These are phyloP conservation scores for Chionographis japonica DNA, from an alignment of 106 monocot species.

Conservation along the genomic window DNA sequence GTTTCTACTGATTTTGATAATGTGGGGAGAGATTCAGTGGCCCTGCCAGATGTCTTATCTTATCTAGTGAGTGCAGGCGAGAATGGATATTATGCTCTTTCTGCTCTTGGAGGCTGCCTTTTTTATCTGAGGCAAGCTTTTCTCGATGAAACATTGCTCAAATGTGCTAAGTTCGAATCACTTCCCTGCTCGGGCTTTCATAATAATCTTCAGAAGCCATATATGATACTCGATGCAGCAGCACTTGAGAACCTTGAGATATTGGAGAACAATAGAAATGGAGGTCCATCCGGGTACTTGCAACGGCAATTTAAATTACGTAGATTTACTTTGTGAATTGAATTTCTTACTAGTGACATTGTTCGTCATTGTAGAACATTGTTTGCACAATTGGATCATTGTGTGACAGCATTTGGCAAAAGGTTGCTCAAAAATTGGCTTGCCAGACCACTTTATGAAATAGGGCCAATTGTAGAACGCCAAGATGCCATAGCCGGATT, in stretches of 20 bases:
- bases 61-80: conserved; percentile 42
- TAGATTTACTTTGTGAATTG: conserved; percentile 2
- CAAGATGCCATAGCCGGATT: conserved; percentile 82
- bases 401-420: conserved; percentile 84
- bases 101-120: conserved; percentile 89
- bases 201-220: conserved; percentile 36
- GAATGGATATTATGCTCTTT: conserved; percentile 67
- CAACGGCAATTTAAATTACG: conserved; percentile 2
- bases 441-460: conserved; percentile 67
- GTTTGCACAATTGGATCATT: conserved; percentile 83
- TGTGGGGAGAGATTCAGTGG: conserved; percentile 2
- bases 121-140: conserved; percentile 89
- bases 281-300: conserved; percentile 67
- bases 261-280: conserved; percentile 75
- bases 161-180: conserved; percentile 81
- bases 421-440: conserved; percentile 90
- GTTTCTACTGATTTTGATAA: conserved; percentile 12
- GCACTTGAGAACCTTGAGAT: conserved; percentile 96
- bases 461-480: conserved; percentile 57
- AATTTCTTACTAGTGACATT: neutral
- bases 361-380: conserved; percentile 55
- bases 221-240: conserved; percentile 95
- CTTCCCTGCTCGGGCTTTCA: conserved; percentile 34
- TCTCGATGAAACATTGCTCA: conserved; percentile 74
- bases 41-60: conserved; percentile 54